Evolutionary conservation across 1,139 yeast species (phyloP), one percentile per base, ranked within the genome.

Genomic region (Hansenula anomala): DNA sequence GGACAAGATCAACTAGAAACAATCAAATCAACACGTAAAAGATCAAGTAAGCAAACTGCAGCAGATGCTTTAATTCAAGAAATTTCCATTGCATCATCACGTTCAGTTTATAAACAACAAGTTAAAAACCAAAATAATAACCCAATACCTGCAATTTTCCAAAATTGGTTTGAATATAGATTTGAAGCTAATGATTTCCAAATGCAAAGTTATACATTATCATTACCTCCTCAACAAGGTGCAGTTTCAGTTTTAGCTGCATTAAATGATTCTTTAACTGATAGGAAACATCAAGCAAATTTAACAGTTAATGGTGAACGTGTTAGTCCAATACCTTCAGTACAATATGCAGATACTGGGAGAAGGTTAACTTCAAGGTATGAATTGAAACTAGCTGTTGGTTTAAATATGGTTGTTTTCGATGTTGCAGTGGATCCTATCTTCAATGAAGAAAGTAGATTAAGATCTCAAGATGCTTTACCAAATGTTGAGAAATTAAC

Each of bases 241-340:
- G 62, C 68, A 23, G 61, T 74, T 3, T 64, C 74, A 1, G 58
- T 75, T 34, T 66, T 67, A 40, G 67, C 73, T 4, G 60, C 66
- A 4, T 61, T 76, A 42, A 75, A 74, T 49, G 65, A 64, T 35
- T 50, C 64, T 23, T 57, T 76, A 18, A 58, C 61, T 41, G 54
- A 61, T 12, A 46, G 39, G 32, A 66, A 70, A 38, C 77, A 72
- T 37, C 69, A 69, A 46, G 69, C 73, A 38, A 62, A 59, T 28
- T 56, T 76, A 36, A 59, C 58, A 9, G 72, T 75, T 15, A 76
- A 76, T 48, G 77, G 74, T 18, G 78, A 73, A 36, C 73, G 68
- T 40, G 71, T 74, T 1, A 59, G 51, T 28, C 71, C 39, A 56
- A 66, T 36, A 63, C 73, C 56, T 50, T 69, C 54, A 44, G 59